A percentile compares a stretch with the other conserved stretches of the same genome.
phyloP scores from a whole-genome alignment of 495 filamentous ascomycete species.

The Neurospora terricola region DNA sequence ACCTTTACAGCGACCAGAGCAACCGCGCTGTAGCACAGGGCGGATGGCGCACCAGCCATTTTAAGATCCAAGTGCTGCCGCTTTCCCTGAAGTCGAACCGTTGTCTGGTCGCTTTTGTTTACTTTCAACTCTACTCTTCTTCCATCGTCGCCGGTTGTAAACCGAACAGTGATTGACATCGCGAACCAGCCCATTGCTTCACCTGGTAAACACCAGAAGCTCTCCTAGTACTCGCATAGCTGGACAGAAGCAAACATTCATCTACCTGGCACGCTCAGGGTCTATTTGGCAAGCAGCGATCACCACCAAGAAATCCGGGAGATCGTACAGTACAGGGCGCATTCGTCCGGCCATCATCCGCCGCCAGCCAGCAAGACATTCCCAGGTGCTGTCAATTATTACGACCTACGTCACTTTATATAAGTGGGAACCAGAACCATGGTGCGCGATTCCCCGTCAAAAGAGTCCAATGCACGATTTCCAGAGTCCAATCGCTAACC shows the following conservation, averaged over 20 bases:
- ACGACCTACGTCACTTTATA: not conserved
- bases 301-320: not conserved
- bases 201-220: not conserved
- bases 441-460: not conserved
- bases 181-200: not conserved
- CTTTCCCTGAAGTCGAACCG: not conserved
- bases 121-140: not conserved
- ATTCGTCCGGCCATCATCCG: not conserved
- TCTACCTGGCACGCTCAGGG: not conserved
- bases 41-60: not conserved
- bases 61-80: not conserved
- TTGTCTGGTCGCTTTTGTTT: conserved; percentile 1
- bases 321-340: not conserved
- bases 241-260: not conserved
- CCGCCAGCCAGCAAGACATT: not conserved
- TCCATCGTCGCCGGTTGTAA: not conserved
- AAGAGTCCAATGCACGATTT: not conserved
- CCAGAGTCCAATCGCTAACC: not conserved
- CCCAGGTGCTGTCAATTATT: not conserved
- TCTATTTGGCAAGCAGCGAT: not conserved
- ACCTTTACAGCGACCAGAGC: not conserved
- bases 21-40: not conserved
- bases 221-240: not conserved
- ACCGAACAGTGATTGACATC: not conserved
- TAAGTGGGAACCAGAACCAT: not conserved